These are phyloP conservation scores for Blumeria graminis DNA, from an alignment of 2,329 filamentous ascomycete species.

Conservation along the genomic window DNA sequence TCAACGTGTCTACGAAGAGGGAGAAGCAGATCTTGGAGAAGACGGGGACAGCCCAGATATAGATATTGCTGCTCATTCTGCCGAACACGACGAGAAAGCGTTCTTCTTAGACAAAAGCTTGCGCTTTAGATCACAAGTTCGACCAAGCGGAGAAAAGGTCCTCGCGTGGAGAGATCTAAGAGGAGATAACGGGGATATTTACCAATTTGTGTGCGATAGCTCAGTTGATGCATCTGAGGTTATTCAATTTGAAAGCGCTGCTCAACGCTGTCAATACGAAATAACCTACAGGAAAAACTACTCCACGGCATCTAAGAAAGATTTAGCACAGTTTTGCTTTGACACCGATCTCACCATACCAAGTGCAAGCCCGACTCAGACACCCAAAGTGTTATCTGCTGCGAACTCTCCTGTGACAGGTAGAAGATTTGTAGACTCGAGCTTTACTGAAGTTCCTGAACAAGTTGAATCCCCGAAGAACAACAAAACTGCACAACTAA, in stretches of 20 bases:
- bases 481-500: too few species aligned
- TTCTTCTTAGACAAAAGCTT: conserved; percentile 86
- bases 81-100: conserved; percentile 87
- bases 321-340: conserved; percentile 68
- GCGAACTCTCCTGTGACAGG: conserved; percentile 4
- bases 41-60: conserved; percentile 76
- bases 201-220: conserved; percentile 84
- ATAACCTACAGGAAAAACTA: conserved; percentile 68
- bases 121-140: conserved; percentile 63
- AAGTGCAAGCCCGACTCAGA: conserved; percentile 32
- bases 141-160: conserved; percentile 60
- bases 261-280: conserved; percentile 92
- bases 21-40: conserved; percentile 72
- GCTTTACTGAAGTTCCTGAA: conserved; percentile 2
- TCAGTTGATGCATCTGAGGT: conserved; percentile 47
- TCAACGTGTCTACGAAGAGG: conserved; percentile 91
- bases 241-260: conserved; percentile 55
- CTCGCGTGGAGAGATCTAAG: conserved; percentile 90
- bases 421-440: too few species aligned
- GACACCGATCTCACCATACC: conserved; percentile 37
- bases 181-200: conserved; percentile 83
- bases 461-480: background rate
- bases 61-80: conserved; percentile 44
- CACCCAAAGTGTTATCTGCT: conserved; percentile 21
- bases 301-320: conserved; percentile 55